These are phyloP conservation scores for Tetrahymena borealis DNA, from an alignment of 73 alveolate genomes.

Conservation along the genomic window DNA sequence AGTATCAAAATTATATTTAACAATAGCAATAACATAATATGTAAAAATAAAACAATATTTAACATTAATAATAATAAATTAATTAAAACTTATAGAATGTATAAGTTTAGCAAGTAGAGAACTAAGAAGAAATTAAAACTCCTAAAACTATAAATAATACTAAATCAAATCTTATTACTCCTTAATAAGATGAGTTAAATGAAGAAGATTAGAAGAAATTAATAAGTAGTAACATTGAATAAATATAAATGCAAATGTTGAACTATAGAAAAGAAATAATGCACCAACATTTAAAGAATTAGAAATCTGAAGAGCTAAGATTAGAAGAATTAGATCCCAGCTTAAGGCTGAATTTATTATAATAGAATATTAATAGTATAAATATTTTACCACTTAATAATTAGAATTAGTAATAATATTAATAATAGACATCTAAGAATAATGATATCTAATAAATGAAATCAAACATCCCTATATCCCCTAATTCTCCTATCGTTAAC, in stretches of 20 bases:
- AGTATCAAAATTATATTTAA: too few species aligned
- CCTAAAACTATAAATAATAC: neutral
- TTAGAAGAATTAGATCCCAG: neutral
- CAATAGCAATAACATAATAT: too few species aligned
- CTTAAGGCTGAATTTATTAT: neutral
- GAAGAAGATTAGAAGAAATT: neutral
- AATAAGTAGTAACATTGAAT: neutral
- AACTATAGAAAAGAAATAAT: neutral
- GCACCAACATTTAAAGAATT: neutral
- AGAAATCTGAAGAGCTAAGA: neutral
- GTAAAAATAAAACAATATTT: too few species aligned
- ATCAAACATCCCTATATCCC: neutral
- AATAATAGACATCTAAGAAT: too few species aligned
- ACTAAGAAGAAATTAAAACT: neutral
- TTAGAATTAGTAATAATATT: neutral
- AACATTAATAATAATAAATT: too few species aligned
- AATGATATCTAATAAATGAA: neutral
- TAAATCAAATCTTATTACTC: neutral
- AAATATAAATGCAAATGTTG: neutral
- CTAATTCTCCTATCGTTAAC: neutral
- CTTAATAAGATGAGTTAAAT: neutral
- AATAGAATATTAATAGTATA: neutral
- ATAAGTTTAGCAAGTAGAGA: neutral
- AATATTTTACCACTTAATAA: neutral
- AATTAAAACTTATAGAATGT: neutral